phyloP scores from a whole-genome alignment of 169 alveolate genomes.

The Cryptosporidium xiaoi region DNA sequence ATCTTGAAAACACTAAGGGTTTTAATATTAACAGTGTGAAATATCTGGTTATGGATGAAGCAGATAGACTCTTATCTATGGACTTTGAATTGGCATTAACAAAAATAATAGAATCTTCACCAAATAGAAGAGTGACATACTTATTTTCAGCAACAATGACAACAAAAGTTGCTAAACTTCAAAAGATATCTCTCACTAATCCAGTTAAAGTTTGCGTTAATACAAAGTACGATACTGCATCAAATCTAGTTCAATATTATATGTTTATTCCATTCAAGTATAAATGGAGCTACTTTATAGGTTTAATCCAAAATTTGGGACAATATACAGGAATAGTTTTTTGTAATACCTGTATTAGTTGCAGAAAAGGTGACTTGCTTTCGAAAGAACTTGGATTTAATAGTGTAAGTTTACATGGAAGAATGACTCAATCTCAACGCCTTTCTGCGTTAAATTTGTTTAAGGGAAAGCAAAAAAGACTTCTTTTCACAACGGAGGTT shows the following conservation, averaged over 20 bases:
- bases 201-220: constrained; percentile 94
- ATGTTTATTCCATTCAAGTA: constrained; percentile 93
- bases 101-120: constrained; percentile 91
- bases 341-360: constrained; percentile 92
- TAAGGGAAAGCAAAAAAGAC: constrained; percentile 79
- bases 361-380: constrained; percentile 88
- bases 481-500: constrained; percentile 93
- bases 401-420: constrained; percentile 95
- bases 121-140: constrained; percentile 93
- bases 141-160: constrained; percentile 99
- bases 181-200: constrained; percentile 94
- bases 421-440: constrained; percentile 94
- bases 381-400: constrained; percentile 89
- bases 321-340: constrained; percentile 91
- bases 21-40: constrained; percentile 91
- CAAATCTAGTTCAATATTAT: constrained; percentile 90
- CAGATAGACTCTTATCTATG: constrained; percentile 93
- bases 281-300: constrained; percentile 93
- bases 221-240: constrained; percentile 93
- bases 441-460: constrained; percentile 93
- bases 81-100: constrained; percentile 98
- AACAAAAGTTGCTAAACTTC: constrained; percentile 94
- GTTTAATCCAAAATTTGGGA: constrained; percentile 83
- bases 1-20: constrained; percentile 97
- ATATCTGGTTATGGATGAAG: constrained; percentile 95